Base-by-base conservation (phyloP, 2,329 filamentous ascomycete genomes). In the Exophiala sideris region DNA sequence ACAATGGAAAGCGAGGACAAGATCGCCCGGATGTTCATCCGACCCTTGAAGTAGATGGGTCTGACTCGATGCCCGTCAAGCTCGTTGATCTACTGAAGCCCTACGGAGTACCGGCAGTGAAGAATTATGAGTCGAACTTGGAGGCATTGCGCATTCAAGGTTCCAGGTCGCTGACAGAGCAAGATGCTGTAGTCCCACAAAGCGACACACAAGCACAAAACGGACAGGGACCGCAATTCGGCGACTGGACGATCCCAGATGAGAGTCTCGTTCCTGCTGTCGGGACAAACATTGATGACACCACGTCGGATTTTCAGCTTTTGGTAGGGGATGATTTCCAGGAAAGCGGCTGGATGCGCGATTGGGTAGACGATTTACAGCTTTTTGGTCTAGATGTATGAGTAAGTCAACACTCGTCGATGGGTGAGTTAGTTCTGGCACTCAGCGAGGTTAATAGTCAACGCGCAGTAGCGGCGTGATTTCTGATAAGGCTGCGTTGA, bases 311-410 rank as follows among this genome's bases (percentile, higher is more conserved):
- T 32, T 35, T 48, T 42, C 45, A 38, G 21, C 42, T 41, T 40
- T 21, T 53, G 12, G 42, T 53, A 35, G 50, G 50, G 12, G 45
- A 33, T 21, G 47, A 54, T 33, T 54, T 57, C 24, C 55, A 53
- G n/a, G 51, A 54, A 33, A 52, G 40, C 21, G 52, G 42, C 9
- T 57, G 55, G 51, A 57, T 57, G 55, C 51, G 55, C 16, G 45
- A 54, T 20, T 57, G 55, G 55, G 47, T 57, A 5, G 46, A 57
- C 12, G 55, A 53, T 2, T 24, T 56, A 10, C 44, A 57, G 11
- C 20, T 50, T 14, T 51, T 57, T 21, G 36, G 21, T 14, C 21
- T 32, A 24, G 41, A 44, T 8, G 41, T 24, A 24, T 44, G 41
- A 44, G 20, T 5, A 14, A 11, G 20, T 14, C 18, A 4, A 4